Evolutionary conservation across 345 rosid species (phyloP).

Genomic region (Arabidopsis suecica): DNA sequence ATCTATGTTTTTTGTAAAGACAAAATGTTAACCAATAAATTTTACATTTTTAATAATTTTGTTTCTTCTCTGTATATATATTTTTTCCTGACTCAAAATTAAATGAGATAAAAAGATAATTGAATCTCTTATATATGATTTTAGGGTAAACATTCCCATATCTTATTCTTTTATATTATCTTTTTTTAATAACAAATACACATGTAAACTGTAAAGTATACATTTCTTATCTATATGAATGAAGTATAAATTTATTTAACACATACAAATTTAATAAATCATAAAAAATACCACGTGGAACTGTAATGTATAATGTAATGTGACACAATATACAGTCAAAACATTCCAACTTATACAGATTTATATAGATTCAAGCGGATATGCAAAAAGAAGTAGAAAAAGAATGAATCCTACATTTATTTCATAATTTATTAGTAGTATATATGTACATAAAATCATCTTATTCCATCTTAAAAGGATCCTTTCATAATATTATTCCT

Average conservation of each 20-base stretch:
- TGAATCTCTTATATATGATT: constrained; percentile 8
- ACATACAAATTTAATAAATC: background rate
- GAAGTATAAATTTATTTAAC: background rate
- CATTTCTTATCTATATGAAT: background rate
- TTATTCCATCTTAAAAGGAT: constrained; percentile 33
- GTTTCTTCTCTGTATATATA: background rate
- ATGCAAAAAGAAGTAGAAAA: background rate
- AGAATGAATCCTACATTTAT: background rate
- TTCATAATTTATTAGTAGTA: background rate
- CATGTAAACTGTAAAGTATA: constrained; percentile 4
- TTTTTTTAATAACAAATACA: background rate
- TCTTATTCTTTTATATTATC: background rate
- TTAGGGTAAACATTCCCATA: constrained; percentile 9
- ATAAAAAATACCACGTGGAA: constrained; percentile 8
- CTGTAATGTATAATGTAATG: background rate
- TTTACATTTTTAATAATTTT: background rate
- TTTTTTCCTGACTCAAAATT: constrained; percentile 3
- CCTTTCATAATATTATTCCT: background rate
- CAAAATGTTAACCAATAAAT: background rate
- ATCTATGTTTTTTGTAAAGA: background rate
- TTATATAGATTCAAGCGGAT: background rate
- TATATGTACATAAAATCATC: constrained; percentile 1
- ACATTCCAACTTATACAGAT: background rate
- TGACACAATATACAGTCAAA: background rate
- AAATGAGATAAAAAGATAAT: constrained; percentile 4